Conservation (phyloP, 345 rosid genomes). For the Barbarea vulgaris region DNA sequence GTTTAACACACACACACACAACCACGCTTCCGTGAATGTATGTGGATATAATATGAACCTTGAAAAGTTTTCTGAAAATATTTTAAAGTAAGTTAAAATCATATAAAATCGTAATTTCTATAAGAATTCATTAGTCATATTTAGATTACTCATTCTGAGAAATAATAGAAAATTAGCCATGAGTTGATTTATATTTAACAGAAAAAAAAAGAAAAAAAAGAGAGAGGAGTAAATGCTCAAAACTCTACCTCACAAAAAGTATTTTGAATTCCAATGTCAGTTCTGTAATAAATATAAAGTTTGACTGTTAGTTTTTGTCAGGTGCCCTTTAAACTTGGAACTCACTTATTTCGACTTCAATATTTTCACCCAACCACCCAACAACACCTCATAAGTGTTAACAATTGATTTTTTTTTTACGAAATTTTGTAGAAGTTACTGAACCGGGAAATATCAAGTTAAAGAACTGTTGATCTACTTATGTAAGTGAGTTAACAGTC, state of each 20-base stretch:
- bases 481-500: not conserved
- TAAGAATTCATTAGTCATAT: not conserved
- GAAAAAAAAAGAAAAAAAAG: not conserved
- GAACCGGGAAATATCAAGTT: not conserved
- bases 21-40: not conserved
- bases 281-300: constrained; percentile 10
- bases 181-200: constrained; percentile 1
- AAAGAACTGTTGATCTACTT: not conserved
- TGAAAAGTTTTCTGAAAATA: not conserved
- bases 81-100: not conserved
- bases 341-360: constrained; percentile 26
- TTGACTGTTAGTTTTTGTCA: constrained; percentile 29
- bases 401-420: not conserved
- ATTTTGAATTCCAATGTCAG: constrained; percentile 13
- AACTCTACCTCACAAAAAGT: constrained; percentile 21
- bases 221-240: constrained; percentile 28
- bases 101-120: not conserved
- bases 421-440: not conserved
- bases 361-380: constrained; percentile 31
- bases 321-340: constrained; percentile 29
- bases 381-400: not conserved
- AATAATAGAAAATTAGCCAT: not conserved
- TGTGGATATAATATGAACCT: not conserved
- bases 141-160: not conserved
- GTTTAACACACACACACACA: not conserved